phyloP scores from a whole-genome alignment of 2,329 filamentous ascomycete species.

The Trichoderma simmonsii region DNA sequence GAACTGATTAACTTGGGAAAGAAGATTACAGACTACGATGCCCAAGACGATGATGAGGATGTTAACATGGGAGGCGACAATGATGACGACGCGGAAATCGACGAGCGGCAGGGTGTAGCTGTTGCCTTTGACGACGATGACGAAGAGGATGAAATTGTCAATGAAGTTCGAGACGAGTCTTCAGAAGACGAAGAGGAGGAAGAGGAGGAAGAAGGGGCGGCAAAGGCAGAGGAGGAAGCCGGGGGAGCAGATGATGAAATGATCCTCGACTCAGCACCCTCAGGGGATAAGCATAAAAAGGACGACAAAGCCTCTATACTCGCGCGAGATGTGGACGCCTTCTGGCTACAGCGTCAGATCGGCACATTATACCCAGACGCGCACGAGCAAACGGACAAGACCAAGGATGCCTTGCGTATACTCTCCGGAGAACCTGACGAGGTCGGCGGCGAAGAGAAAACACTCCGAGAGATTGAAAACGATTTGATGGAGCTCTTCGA shows the following conservation, averaged over 20 bases:
- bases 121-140: constrained; percentile 96
- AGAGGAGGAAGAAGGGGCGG: constrained; percentile 57
- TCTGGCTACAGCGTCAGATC: constrained; percentile 93
- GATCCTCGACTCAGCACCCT: constrained; percentile 68
- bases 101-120: constrained; percentile 93
- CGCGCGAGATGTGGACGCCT: constrained; percentile 91
- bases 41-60: constrained; percentile 90
- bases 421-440: constrained; percentile 72
- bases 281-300: constrained; percentile 45
- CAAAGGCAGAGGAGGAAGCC: constrained; percentile 49
- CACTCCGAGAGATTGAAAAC: constrained; percentile 91
- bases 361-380: constrained; percentile 85
- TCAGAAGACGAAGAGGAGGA: constrained; percentile 75
- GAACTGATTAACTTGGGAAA: constrained; percentile 94
- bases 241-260: constrained; percentile 74
- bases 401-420: constrained; percentile 76
- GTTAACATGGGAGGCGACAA: constrained; percentile 67
- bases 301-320: constrained; percentile 64
- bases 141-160: constrained; percentile 70
- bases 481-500: constrained; percentile 98
- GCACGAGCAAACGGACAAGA: constrained; percentile 91
- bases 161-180: constrained; percentile 84
- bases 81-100: constrained; percentile 71
- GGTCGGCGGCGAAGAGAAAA: constrained; percentile 73
- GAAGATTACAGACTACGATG: constrained; percentile 98